These are phyloP conservation scores for Ganoderma leucocontextum DNA, from an alignment of 1,284 basidiomycete genomes.

Conservation along the genomic window DNA sequence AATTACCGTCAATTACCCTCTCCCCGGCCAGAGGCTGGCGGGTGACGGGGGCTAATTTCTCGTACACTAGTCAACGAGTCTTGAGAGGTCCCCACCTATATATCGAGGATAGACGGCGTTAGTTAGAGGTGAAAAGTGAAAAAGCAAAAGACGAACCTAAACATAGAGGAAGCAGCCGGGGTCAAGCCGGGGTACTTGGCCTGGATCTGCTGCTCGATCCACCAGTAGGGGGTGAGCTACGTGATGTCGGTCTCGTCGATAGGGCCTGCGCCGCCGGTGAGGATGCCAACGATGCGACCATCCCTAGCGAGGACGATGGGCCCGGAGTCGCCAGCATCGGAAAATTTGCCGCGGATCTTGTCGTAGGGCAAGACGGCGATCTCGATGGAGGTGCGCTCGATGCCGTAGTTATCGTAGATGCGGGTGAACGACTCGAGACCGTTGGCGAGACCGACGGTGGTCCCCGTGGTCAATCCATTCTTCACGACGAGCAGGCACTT, in stretches of 20 bases:
- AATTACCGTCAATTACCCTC: too few species aligned
- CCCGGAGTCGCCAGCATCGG: conserved; percentile 41
- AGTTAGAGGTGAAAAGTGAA: too few species aligned
- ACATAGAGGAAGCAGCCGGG: conserved; percentile 34
- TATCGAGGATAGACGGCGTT: too few species aligned
- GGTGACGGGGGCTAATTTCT: too few species aligned
- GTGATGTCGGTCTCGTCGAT: conserved; percentile 36
- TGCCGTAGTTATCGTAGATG: conserved; percentile 28
- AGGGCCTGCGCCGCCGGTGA: conserved; percentile 39
- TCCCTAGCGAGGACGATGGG: conserved; percentile 37
- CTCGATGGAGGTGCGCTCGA: conserved; percentile 33
- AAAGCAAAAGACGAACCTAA: too few species aligned
- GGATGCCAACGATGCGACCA: conserved; percentile 39
- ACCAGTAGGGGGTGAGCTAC: conserved; percentile 41
- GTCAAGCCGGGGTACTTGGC: conserved; percentile 32
- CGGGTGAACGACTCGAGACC: conserved; percentile 41
- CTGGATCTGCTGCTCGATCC: conserved; percentile 38
- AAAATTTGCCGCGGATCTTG: conserved; percentile 34
- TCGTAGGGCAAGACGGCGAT: conserved; percentile 36
- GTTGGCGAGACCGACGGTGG: conserved; percentile 42
- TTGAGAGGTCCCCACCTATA: too few species aligned
- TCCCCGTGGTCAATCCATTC: conserved; percentile 40
- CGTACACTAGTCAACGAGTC: too few species aligned
- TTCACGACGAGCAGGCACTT: conserved; percentile 40
- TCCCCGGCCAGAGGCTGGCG: too few species aligned